Conservation (phyloP, 768 basidiomycete species). For the Tylopilus sp. region DNA sequence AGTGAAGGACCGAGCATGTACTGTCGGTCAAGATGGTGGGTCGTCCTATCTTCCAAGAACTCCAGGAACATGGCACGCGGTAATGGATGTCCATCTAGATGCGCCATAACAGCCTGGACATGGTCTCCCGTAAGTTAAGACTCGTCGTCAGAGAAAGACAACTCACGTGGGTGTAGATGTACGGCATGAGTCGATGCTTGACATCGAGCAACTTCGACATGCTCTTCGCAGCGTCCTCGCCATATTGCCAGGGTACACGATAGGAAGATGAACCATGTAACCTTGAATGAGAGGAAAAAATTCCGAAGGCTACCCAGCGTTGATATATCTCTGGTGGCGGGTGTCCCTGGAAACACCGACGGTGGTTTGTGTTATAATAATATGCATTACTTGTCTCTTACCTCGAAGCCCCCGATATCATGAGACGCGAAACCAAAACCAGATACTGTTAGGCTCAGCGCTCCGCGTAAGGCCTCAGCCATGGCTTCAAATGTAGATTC, state of each 20-base stretch:
- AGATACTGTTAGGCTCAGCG: too few species aligned
- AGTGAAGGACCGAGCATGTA: slow-evolving; percentile 58
- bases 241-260: slow-evolving; percentile 75
- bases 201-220: slow-evolving; percentile 60
- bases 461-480: too few species aligned
- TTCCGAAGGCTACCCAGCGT: slow-evolving; percentile 73
- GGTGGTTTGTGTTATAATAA: too few species aligned
- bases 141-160: neutral
- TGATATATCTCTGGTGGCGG: slow-evolving; percentile 68
- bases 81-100: slow-evolving; percentile 50
- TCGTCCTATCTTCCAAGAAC: slow-evolving; percentile 55
- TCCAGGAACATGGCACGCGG: slow-evolving; percentile 68
- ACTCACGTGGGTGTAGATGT: slow-evolving; percentile 55
- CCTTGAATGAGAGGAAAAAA: slow-evolving; percentile 74
- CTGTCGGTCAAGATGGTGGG: slow-evolving; percentile 58
- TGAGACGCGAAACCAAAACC: too few species aligned
- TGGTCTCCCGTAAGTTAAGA: neutral
- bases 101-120: slow-evolving; percentile 35
- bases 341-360: neutral
- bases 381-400: too few species aligned
- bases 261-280: slow-evolving; percentile 73
- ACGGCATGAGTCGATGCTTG: slow-evolving; percentile 74
- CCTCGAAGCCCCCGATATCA: too few species aligned
- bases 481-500: too few species aligned
- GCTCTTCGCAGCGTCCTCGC: slow-evolving; percentile 61